Conservation (phyloP, 306 rosid genomes). For the Cicer yamashitae region DNA sequence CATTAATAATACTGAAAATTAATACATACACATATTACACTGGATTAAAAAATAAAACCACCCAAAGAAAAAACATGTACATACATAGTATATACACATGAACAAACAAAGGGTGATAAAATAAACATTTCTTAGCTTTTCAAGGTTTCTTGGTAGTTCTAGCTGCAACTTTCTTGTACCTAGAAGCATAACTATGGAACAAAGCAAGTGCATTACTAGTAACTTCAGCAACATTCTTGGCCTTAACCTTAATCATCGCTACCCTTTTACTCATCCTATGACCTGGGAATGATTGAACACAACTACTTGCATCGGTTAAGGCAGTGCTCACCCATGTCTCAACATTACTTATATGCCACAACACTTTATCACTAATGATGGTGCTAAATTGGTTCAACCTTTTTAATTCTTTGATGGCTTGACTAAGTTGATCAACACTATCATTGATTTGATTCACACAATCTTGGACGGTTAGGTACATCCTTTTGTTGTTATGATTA, state of each 20-base stretch:
- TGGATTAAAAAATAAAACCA: slow-evolving; percentile 4
- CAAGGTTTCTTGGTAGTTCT: slow-evolving; percentile 37
- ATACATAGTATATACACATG: slow-evolving; percentile 4
- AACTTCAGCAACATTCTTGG: slow-evolving; percentile 61
- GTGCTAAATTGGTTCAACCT: slow-evolving; percentile 19
- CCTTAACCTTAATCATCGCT: slow-evolving; percentile 62
- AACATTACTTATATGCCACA: slow-evolving; percentile 72
- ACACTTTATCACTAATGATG: slow-evolving; percentile 40
- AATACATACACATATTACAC: neutral
- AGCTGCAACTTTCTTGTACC: slow-evolving; percentile 37
- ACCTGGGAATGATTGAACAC: slow-evolving; percentile 54
- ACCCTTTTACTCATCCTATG: slow-evolving; percentile 56
- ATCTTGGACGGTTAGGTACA: slow-evolving; percentile 51
- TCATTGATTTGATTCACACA: slow-evolving; percentile 61
- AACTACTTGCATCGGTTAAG: slow-evolving; percentile 59
- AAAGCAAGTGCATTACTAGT: slow-evolving; percentile 65
- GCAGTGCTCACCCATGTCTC: slow-evolving; percentile 75
- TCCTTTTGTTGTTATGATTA: slow-evolving; percentile 34
- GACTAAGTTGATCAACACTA: slow-evolving; percentile 62
- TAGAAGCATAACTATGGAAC: slow-evolving; percentile 60
- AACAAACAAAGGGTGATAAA: slow-evolving; percentile 34
- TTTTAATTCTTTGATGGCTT: slow-evolving; percentile 53
- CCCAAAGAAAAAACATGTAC: slow-evolving; percentile 47
- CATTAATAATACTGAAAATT: neutral
- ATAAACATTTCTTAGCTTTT: neutral